Evolutionary conservation across 2,329 filamentous ascomycete genomes (phyloP), one percentile per base, ranked within the genome.

Genomic region (Nannizziopsis barbatae): DNA sequence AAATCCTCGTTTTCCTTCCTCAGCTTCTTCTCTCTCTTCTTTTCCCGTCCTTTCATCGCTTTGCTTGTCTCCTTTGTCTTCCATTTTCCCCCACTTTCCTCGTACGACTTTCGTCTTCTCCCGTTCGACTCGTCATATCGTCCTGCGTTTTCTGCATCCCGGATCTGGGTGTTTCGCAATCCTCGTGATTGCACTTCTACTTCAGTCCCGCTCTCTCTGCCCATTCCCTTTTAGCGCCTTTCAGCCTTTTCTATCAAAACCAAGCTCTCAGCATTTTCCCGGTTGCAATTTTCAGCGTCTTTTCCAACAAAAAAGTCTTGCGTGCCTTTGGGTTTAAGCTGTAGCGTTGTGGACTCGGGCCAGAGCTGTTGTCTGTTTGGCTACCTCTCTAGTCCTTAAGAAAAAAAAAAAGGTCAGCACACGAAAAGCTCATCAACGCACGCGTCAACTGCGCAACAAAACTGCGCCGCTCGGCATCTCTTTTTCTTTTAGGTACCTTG

Each of bases 11-110:
- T 22, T 40, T 32, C 20, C 32, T 33, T 30, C 43, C 39, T 36
- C 33, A 17, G 35, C 30, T 39, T 22, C 12, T 45, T 15, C 12
- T 32, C 38, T 44, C 9, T 22, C 18, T 47, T 27, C 33, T 10
- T 11, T 18, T 12, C 35, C 15, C 22, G n/a, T 52, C 50, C 53
- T 58, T 50, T 54, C 57, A 59, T 55, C 53, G 42, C 58, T 59
- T 44, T 36, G 52, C 45, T 53, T 49, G 33, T 38, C 32, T 33
- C 46, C 52, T 27, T 52, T 14, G 39, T 53, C 52, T 50, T 57
- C 47, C 11, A 20, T 12, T 44, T 22, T 39, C n/a, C 18, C 22
- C 33, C 33, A n/a, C 12, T 15, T 40, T 33, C 32, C 2, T 40
- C 32, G n/a, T 15, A 8, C 15, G 15, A 37, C 18, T 18, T 18